Conservation (phyloP, 2,329 filamentous ascomycete species). For the Biscogniauxia sp. region DNA sequence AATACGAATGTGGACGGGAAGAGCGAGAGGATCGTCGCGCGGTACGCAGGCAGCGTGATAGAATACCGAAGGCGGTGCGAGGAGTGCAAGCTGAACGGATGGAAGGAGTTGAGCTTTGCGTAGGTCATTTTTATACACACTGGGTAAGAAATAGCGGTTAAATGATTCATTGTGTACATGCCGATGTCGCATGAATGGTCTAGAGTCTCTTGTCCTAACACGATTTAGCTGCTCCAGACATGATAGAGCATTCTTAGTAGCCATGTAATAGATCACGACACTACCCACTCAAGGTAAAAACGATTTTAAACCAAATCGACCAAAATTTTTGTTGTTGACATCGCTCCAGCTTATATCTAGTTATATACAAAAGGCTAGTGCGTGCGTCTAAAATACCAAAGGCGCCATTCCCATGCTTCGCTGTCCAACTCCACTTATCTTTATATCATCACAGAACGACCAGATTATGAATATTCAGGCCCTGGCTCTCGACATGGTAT, state of each 20-base stretch:
- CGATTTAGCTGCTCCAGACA: too few relatives aligned
- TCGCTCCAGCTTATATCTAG: not conserved
- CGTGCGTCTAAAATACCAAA: not conserved
- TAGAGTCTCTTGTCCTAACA: too few relatives aligned
- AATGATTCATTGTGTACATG: too few relatives aligned
- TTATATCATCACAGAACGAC: constrained; percentile 53
- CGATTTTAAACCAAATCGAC: not conserved
- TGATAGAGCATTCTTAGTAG: too few relatives aligned
- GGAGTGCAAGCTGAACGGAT: constrained; percentile 2
- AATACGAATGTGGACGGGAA: constrained; percentile 8
- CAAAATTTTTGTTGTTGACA: not conserved
- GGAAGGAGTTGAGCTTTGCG: constrained; percentile 6
- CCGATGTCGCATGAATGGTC: too few relatives aligned
- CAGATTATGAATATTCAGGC: constrained; percentile 74
- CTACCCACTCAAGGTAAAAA: not conserved
- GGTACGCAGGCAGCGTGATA: constrained; percentile 10
- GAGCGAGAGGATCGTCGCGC: constrained; percentile 6
- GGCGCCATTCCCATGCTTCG: constrained; percentile 13
- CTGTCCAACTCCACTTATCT: constrained; percentile 9
- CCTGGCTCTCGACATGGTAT: constrained; percentile 80
- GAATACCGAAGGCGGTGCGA: constrained; percentile 9
- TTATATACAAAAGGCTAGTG: not conserved
- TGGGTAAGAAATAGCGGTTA: too few relatives aligned
- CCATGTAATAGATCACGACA: too few relatives aligned
- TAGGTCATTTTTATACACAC: not conserved